Percentiles rank a stretch among this genome's conserved stretches.
Evolutionary conservation across 306 rosid genomes (phyloP).

Genomic region (Trifolium pratense): DNA sequence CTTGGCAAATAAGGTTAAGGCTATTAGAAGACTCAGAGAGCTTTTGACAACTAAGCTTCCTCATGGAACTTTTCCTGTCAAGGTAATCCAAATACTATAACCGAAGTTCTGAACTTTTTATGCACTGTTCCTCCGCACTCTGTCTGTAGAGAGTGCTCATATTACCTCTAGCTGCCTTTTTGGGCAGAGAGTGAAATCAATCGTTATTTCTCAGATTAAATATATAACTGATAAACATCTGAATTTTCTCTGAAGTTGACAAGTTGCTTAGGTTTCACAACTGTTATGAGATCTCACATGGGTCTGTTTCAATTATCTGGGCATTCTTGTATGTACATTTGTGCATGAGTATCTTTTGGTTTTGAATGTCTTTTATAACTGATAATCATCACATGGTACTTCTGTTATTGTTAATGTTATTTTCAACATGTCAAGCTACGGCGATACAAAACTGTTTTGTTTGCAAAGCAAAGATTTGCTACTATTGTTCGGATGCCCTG

Average conservation of each 20-base stretch:
- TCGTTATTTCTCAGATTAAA: neutral
- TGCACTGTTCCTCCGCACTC: constrained; percentile 25
- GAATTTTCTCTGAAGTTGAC: constrained; percentile 17
- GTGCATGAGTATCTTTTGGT: constrained; percentile 8
- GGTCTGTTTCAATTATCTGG: constrained; percentile 28
- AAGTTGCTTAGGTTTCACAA: constrained; percentile 25
- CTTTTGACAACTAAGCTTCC: constrained; percentile 99
- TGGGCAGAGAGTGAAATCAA: neutral
- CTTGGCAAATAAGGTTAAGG: constrained; percentile 96
- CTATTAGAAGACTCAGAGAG: constrained; percentile 92
- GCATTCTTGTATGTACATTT: constrained; percentile 25
- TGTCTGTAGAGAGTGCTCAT: constrained; percentile 3
- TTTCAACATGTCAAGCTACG: constrained; percentile 11
- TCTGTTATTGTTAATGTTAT: constrained; percentile 25
- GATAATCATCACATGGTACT: constrained; percentile 17
- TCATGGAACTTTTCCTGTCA: constrained; percentile 88
- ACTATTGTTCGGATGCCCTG: neutral
- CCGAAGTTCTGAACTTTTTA: constrained; percentile 5
- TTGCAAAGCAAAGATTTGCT: constrained; percentile 28
- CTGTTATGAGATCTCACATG: constrained; percentile 11
- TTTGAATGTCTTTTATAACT: constrained; percentile 12
- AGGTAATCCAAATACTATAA: constrained; percentile 60
- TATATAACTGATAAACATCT: constrained; percentile 9
- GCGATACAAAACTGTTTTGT: constrained; percentile 5
- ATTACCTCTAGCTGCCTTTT: constrained; percentile 4